A percentile compares a stretch with the other conserved stretches of the same genome.
Evolutionary conservation across 2,329 filamentous ascomycete species (phyloP).

Genomic region (Exophiala alcalophila): DNA sequence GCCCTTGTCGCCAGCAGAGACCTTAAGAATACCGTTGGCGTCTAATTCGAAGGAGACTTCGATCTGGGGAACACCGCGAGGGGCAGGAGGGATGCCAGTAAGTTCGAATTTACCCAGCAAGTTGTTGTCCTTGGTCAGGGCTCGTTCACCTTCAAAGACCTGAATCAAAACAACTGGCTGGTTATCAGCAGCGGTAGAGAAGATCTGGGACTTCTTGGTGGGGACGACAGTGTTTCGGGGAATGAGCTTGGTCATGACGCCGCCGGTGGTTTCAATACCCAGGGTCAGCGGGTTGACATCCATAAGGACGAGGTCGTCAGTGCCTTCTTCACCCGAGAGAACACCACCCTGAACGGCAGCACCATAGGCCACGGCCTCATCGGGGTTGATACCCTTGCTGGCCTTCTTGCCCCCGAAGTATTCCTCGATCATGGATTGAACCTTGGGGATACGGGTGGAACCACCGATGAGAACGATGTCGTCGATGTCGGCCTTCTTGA

Average conservation of each 20-base stretch:
- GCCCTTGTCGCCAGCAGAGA: conserved; percentile 94
- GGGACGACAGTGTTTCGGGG: conserved; percentile 92
- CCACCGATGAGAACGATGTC: conserved; percentile 98
- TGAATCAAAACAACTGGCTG: conserved; percentile 93
- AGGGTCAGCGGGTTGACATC: conserved; percentile 95
- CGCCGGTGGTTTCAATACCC: conserved; percentile 95
- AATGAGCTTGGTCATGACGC: conserved; percentile 97
- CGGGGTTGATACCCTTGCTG: conserved; percentile 98
- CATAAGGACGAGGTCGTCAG: conserved; percentile 83
- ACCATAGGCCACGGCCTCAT: conserved; percentile 97
- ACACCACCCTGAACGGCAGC: conserved; percentile 97
- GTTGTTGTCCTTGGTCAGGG: conserved; percentile 97
- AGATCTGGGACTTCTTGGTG: conserved; percentile 96
- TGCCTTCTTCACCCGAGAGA: conserved; percentile 80
- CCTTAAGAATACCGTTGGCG: conserved; percentile 97
- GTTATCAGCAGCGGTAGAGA: conserved; percentile 95
- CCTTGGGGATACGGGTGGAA: conserved; percentile 99
- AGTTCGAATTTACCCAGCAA: conserved; percentile 97
- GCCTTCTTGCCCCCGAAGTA: conserved; percentile 95
- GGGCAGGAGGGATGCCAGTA: conserved; percentile 89
- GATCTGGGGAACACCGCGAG: conserved; percentile 95
- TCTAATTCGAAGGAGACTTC: conserved; percentile 98
- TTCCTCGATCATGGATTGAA: conserved; percentile 89
- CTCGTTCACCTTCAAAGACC: conserved; percentile 89
- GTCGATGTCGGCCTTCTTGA: conserved; percentile 91